Conservation (phyloP, 2,329 filamentous ascomycete species). For the Penicillium sp. region DNA sequence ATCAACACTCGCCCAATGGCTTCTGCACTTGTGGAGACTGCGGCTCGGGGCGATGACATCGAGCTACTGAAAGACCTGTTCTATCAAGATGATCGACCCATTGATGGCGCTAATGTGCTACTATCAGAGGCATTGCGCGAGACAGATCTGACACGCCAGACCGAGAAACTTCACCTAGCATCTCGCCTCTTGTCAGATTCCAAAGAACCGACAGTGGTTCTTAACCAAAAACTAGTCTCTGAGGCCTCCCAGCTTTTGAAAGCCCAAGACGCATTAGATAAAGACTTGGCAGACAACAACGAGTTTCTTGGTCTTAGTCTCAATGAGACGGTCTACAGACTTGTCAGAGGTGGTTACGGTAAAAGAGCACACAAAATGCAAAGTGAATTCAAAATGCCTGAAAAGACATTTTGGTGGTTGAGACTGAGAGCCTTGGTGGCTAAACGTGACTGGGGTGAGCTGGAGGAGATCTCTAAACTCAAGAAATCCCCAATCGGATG, state of each 20-base stretch:
- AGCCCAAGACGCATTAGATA: slow-evolving; percentile 83
- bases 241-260: slow-evolving; percentile 77
- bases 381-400: slow-evolving; percentile 86
- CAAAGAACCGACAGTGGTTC: slow-evolving; percentile 64
- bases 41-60: slow-evolving; percentile 73
- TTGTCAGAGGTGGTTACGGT: slow-evolving; percentile 76
- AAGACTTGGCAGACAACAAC: slow-evolving; percentile 64
- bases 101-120: slow-evolving; percentile 85
- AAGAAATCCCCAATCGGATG: slow-evolving; percentile 92
- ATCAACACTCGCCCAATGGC: slow-evolving; percentile 84
- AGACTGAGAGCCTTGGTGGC: slow-evolving; percentile 84
- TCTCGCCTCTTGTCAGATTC: slow-evolving; percentile 79
- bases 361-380: slow-evolving; percentile 85
- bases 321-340: slow-evolving; percentile 87
- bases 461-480: slow-evolving; percentile 74
- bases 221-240: slow-evolving; percentile 72
- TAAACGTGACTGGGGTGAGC: slow-evolving; percentile 85
- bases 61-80: slow-evolving; percentile 90
- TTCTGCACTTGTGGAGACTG: slow-evolving; percentile 83
- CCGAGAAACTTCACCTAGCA: slow-evolving; percentile 85
- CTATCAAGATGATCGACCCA: slow-evolving; percentile 90
- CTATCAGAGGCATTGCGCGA: slow-evolving; percentile 78
- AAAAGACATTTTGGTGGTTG: slow-evolving; percentile 85
- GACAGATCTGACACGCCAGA: slow-evolving; percentile 64
- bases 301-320: slow-evolving; percentile 79